Conservation (phyloP, 202 grass and related monocot species). For the Elaeis oleifera region DNA sequence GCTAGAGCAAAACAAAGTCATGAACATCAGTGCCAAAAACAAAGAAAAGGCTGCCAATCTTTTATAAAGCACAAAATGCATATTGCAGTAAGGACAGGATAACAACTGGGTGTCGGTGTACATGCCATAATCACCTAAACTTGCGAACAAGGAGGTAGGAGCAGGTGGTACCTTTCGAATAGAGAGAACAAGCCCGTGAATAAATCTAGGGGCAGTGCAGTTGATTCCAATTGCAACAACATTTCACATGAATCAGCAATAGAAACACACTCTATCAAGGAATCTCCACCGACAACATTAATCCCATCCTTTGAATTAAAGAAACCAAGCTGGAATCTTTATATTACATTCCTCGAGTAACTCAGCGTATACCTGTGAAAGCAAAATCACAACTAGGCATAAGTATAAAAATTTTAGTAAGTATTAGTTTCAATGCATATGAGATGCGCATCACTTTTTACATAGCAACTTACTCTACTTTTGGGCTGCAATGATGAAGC, state of each 20-base stretch:
- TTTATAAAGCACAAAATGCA: no score
- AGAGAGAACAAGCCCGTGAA: conserved; percentile 33
- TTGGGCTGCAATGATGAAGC: no score
- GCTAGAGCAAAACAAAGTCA: no score
- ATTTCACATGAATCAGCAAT: conserved; percentile 43
- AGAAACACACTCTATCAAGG: conserved; percentile 34
- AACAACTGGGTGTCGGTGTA: no score
- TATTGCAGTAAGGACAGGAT: no score
- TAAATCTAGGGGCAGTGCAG: conserved; percentile 40
- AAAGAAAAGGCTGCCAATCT: no score
- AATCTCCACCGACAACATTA: conserved; percentile 42
- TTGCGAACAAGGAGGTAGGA: no score
- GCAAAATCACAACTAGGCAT: neutral
- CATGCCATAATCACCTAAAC: no score
- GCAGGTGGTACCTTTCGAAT: conserved; percentile 28
- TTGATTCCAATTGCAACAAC: conserved; percentile 47
- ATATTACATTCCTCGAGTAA: conserved; percentile 34
- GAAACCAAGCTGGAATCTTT: conserved; percentile 39
- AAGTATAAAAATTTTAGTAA: neutral
- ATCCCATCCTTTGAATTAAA: conserved; percentile 43
- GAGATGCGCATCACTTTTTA: no score
- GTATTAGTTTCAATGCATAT: no score
- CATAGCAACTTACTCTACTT: no score
- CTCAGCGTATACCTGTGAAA: conserved; percentile 39
- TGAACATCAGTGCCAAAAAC: no score